Evolutionary conservation across 768 basidiomycete genomes (phyloP), one percentile per base, ranked within the genome.

Genomic region (Tylopilus felleus): DNA sequence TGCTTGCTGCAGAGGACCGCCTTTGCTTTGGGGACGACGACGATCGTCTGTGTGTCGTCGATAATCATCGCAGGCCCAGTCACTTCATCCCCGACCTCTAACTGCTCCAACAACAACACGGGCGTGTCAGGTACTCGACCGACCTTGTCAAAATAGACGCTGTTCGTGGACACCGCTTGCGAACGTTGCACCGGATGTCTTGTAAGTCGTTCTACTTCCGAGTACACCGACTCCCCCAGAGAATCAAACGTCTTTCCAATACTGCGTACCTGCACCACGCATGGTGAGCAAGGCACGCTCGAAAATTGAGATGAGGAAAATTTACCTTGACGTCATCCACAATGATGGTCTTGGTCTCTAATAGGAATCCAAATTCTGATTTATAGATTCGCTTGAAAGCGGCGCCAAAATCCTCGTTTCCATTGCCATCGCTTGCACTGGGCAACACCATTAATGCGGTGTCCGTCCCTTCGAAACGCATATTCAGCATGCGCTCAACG

Each of bases 21-120:
- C 65, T 70, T 80, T 47, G 88, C 83, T 16, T 79, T 83, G 0
- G 91, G 88, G 21, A 93, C 83, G 5, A 98, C 71, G 29, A 98
- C 88, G 56, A 98, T 91, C 22, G 95, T 97, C 75, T 97, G 96
- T 21, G 95, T 98, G 60, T 91, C 78, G 70, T 98, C 95, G 62
- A 97, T 90, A 56, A 98, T 87, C 82, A 98, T 87, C 33, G 93
- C 92, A 9, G 96, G 94, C 8, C 95, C 96, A 41, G 80, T 71
- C 25, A 96, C 74, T 38, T 77, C 74, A 52, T 93, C 87, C 4
- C 93, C 94, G 13, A 84, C 73, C 0, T 73, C 74, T 53, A 98
- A 71, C 14, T 74, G 72, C 40, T 81, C 82, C 56, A 98, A 73
- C 61, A 85, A 64, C 68, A 78, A 96, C 23, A 98, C 87, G 0